Conservation (phyloP, 1,284 basidiomycete genomes). For the Tilletia setariae region DNA sequence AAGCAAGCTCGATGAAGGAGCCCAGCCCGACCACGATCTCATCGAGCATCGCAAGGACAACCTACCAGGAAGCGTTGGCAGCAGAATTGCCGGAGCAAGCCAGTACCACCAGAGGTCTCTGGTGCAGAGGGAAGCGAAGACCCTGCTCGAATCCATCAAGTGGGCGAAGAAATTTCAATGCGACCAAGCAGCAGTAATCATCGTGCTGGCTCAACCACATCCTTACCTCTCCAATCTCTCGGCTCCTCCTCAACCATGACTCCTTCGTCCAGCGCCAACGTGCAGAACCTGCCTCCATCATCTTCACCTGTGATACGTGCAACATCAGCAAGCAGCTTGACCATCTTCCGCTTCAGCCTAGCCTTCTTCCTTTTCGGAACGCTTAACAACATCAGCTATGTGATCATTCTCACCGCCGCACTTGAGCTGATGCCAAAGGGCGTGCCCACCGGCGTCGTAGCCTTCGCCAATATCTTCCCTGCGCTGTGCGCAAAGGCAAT, state of each 20-base stretch:
- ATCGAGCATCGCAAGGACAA: too few species aligned
- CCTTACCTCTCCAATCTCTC: not conserved
- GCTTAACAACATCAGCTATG: constrained; percentile 63
- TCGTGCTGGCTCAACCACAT: not conserved
- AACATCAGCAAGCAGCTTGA: not conserved
- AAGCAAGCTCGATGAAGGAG: too few species aligned
- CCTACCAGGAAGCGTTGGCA: too few species aligned
- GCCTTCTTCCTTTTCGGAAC: constrained; percentile 54
- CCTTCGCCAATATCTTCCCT: constrained; percentile 62
- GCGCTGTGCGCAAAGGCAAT: constrained; percentile 70
- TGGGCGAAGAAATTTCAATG: too few species aligned
- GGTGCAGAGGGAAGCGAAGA: too few species aligned
- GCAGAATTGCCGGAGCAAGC: too few species aligned
- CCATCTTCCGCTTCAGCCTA: constrained; percentile 24
- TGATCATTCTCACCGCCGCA: constrained; percentile 92
- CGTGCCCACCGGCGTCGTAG: constrained; percentile 70
- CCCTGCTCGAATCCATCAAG: too few species aligned
- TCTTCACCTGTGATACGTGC: not conserved
- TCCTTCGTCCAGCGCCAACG: too few species aligned
- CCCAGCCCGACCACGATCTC: too few species aligned
- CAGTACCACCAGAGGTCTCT: too few species aligned
- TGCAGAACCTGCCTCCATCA: not conserved
- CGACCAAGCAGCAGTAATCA: too few species aligned
- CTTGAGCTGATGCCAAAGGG: constrained; percentile 79
- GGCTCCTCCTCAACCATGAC: not conserved